These are phyloP conservation scores for Solanum clarkiae DNA, from an alignment of 257 asterid species.

Conservation along the genomic window DNA sequence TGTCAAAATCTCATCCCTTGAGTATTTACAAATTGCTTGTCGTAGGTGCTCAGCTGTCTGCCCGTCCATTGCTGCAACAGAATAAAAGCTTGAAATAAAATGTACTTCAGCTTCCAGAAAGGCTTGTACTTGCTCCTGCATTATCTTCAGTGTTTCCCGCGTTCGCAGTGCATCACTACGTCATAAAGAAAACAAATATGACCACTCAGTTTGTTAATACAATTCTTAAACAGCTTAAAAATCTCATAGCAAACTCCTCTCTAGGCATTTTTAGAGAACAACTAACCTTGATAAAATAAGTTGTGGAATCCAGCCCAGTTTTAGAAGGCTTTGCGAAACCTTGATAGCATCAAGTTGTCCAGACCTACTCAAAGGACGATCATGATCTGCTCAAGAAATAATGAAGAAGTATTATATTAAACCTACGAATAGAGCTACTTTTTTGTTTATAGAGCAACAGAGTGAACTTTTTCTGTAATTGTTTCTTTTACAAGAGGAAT, in stretches of 20 bases:
- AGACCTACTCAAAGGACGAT: slow-evolving; percentile 75
- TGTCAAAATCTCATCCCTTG: slow-evolving; percentile 59
- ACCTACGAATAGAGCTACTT: background rate
- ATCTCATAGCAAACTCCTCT: background rate
- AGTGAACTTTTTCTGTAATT: background rate
- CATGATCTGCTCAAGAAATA: slow-evolving; percentile 50
- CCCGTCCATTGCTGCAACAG: slow-evolving; percentile 96
- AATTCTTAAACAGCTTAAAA: background rate
- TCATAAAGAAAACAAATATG: slow-evolving; percentile 3
- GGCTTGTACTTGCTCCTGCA: slow-evolving; percentile 69
- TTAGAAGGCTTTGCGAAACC: slow-evolving; percentile 58
- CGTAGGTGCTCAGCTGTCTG: slow-evolving; percentile 89
- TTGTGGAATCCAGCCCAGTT: slow-evolving; percentile 86
- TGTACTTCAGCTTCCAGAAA: slow-evolving; percentile 75
- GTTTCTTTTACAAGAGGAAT: background rate
- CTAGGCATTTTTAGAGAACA: background rate
- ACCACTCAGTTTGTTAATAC: background rate
- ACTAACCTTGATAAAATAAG: slow-evolving; percentile 73
- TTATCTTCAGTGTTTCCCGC: slow-evolving; percentile 65
- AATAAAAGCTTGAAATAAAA: slow-evolving; percentile 81
- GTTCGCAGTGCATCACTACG: slow-evolving; percentile 86
- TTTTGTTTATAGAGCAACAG: background rate
- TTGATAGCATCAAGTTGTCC: slow-evolving; percentile 76
- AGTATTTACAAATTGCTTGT: slow-evolving; percentile 47
- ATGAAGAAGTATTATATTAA: background rate